These are phyloP conservation scores for Citrullus amarus DNA, from an alignment of 306 rosid species.

Conservation along the genomic window DNA sequence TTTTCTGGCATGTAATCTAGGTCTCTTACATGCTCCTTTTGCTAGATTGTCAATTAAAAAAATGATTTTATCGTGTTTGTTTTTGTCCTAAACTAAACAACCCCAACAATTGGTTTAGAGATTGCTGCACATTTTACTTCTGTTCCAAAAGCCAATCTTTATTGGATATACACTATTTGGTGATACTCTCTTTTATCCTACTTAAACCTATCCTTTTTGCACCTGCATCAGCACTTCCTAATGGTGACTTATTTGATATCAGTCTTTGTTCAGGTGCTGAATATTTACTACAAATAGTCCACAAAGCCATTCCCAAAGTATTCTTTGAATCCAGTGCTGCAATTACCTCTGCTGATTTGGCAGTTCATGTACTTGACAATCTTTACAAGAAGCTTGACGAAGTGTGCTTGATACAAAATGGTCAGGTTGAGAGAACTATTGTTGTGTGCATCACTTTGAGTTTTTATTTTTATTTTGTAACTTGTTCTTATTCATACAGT, in stretches of 20 bases:
- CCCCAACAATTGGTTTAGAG: neutral
- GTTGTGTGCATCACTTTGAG: conserved; percentile 2
- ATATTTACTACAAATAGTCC: conserved; percentile 51
- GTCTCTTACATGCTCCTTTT: neutral
- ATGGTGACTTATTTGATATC: conserved; percentile 32
- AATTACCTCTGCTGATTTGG: conserved; percentile 62
- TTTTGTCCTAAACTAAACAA: neutral
- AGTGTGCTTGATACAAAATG: conserved; percentile 79
- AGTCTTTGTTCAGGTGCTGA: conserved; percentile 95
- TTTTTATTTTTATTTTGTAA: neutral
- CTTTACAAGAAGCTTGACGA: conserved; percentile 78
- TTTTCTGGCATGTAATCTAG: neutral
- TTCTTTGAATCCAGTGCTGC: conserved; percentile 48
- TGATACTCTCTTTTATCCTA: neutral
- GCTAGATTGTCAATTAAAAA: neutral
- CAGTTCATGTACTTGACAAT: conserved; percentile 68
- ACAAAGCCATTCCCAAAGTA: conserved; percentile 53
- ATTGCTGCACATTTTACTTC: neutral
- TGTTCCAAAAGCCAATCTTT: neutral
- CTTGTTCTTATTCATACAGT: conserved; percentile 17
- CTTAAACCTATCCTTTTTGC: neutral
- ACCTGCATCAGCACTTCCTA: conserved; percentile 20
- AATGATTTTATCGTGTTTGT: neutral
- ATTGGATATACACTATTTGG: neutral
- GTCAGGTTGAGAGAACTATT: conserved; percentile 66